Conservation (phyloP, 257 asterid species). For the Solanum gracilifrons region DNA sequence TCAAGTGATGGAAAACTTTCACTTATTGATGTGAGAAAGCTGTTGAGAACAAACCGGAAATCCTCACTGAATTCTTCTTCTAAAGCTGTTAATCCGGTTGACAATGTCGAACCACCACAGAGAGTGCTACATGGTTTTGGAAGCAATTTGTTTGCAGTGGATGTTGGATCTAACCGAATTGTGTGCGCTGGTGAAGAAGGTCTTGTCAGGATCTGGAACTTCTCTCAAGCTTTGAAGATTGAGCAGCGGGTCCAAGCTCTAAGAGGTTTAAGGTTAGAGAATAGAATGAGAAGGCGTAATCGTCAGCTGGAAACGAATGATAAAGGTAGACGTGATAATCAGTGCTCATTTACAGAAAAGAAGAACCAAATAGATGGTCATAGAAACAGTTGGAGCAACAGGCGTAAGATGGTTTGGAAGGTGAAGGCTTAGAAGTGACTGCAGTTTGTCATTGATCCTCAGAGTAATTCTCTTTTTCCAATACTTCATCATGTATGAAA, state of each 20-base stretch:
- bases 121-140: constrained; percentile 88
- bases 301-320: constrained; percentile 31
- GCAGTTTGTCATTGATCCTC: constrained; percentile 3
- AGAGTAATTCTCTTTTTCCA: neutral
- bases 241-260: constrained; percentile 42
- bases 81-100: constrained; percentile 11
- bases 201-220: constrained; percentile 81
- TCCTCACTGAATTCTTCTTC: constrained; percentile 7
- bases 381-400: constrained; percentile 56
- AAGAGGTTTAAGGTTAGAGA: constrained; percentile 61
- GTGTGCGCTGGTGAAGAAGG: constrained; percentile 95
- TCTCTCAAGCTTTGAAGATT: constrained; percentile 74
- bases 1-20: constrained; percentile 81
- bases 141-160: constrained; percentile 60
- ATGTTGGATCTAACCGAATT: constrained; percentile 65
- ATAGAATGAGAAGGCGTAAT: constrained; percentile 70
- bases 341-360: constrained; percentile 61
- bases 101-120: constrained; percentile 64
- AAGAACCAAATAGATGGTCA: constrained; percentile 54
- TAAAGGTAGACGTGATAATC: constrained; percentile 43
- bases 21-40: constrained; percentile 70
- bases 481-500: neutral
- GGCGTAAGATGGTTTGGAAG: constrained; percentile 65
- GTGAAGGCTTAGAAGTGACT: constrained; percentile 36
- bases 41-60: constrained; percentile 36